Conservation (phyloP, 192 early-diverging fungal genomes). For the Backusella parvicylindrica region DNA sequence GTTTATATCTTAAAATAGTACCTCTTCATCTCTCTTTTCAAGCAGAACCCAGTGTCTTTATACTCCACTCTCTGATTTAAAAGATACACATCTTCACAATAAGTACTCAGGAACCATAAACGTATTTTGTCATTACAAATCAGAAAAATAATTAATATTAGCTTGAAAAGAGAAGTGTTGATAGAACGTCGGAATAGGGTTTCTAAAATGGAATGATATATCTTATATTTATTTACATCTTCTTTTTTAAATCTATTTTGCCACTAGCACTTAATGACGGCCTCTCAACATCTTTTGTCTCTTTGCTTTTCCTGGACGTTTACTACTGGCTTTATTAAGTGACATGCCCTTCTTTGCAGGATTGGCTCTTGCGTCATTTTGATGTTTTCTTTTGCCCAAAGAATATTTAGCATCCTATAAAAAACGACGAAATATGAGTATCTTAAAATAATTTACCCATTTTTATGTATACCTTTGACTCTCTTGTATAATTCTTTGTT, state of each 20-base stretch:
- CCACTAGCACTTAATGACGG: not conserved
- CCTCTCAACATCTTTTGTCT: not conserved
- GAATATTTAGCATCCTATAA: slow-evolving; percentile 6
- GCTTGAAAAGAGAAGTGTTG: too few species aligned
- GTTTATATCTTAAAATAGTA: too few species aligned
- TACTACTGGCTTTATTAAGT: not conserved
- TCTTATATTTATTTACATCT: not conserved
- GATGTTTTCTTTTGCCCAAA: not conserved
- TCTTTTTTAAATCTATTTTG: too few species aligned
- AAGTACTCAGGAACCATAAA: too few species aligned
- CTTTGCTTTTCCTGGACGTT: slow-evolving; percentile 10
- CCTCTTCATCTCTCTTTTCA: too few species aligned
- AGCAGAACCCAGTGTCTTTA: too few species aligned
- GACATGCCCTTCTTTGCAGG: slow-evolving; percentile 5
- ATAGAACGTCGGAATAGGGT: too few species aligned
- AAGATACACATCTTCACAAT: too few species aligned
- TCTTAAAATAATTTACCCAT: too few species aligned
- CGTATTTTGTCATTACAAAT: too few species aligned
- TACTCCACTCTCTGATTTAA: too few species aligned
- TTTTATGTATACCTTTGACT: slow-evolving; percentile 1
- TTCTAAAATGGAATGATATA: not conserved
- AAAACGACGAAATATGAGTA: not conserved
- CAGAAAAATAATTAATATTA: too few species aligned
- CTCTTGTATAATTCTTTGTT: slow-evolving; percentile 8
- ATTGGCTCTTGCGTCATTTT: not conserved